These are phyloP conservation scores for Microthlaspi erraticum DNA, from an alignment of 345 rosid species.

Conservation along the genomic window DNA sequence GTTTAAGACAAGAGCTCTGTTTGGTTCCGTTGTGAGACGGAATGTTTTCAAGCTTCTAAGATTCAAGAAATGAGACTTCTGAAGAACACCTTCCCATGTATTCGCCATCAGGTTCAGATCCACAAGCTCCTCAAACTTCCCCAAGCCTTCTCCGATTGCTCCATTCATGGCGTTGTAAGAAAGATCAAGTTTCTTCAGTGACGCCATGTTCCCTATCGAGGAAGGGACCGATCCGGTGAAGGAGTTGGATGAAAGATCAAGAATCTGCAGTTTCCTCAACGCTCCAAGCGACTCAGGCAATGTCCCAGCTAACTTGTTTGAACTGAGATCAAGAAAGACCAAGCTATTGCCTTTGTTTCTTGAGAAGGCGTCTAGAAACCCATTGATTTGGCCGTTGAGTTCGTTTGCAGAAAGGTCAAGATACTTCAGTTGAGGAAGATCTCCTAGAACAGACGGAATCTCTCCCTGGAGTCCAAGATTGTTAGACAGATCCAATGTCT, in stretches of 20 bases:
- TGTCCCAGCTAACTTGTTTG: conserved; percentile 51
- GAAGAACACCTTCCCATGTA: conserved; percentile 56
- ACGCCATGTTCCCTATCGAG: conserved; percentile 51
- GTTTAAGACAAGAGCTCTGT: conserved; percentile 48
- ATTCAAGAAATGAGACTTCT: conserved; percentile 50
- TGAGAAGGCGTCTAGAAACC: conserved; percentile 48
- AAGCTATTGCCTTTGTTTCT: conserved; percentile 41
- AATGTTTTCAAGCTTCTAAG: conserved; percentile 48
- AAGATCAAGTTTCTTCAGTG: conserved; percentile 50
- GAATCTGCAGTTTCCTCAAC: conserved; percentile 44
- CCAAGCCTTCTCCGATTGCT: conserved; percentile 55
- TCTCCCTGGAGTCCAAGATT: conserved; percentile 50
- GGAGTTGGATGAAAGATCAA: conserved; percentile 52
- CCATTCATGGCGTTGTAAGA: conserved; percentile 57
- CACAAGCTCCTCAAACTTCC: conserved; percentile 48
- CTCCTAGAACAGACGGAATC: conserved; percentile 49
- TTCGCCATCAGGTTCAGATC: conserved; percentile 50
- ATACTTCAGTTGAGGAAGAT: conserved; percentile 42
- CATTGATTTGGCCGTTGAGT: conserved; percentile 49
- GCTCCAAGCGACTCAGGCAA: conserved; percentile 57
- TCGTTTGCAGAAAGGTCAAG: conserved; percentile 62
- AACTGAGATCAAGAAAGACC: conserved; percentile 45
- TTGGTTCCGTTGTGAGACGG: conserved; percentile 50
- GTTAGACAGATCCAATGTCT: conserved; percentile 50
- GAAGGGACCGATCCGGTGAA: conserved; percentile 58